These are phyloP conservation scores for Geotrichum aggregatum DNA, from an alignment of 1,139 yeast species.

Conservation along the genomic window DNA sequence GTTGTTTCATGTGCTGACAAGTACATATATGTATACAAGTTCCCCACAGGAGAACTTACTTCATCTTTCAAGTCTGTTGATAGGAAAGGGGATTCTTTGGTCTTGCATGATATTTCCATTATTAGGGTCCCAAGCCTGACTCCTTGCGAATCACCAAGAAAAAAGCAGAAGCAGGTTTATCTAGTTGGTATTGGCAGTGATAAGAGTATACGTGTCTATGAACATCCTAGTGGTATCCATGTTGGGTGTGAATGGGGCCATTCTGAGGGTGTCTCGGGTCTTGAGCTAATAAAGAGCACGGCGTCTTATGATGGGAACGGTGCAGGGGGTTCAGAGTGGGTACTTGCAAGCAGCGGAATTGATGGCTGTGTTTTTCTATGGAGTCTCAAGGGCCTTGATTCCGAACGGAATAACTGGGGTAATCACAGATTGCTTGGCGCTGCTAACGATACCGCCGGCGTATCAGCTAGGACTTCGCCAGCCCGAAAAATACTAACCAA, in stretches of 20 bases:
- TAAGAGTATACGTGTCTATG: conserved; percentile 53
- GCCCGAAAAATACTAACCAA: conserved; percentile 30
- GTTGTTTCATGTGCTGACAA: conserved; percentile 53
- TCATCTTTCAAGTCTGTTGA: conserved; percentile 44
- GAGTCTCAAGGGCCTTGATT: conserved; percentile 20
- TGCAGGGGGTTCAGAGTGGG: conserved; percentile 26
- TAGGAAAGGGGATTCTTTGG: conserved; percentile 30
- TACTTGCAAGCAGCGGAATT: conserved; percentile 31
- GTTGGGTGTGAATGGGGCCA: conserved; percentile 61
- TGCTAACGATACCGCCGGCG: not conserved
- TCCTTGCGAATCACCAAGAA: conserved; percentile 20
- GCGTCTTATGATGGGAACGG: conserved; percentile 14
- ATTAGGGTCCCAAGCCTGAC: conserved; percentile 3
- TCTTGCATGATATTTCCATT: conserved; percentile 28
- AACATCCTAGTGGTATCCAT: conserved; percentile 46
- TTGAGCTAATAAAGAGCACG: conserved; percentile 33
- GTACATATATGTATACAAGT: conserved; percentile 43
- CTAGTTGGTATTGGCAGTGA: conserved; percentile 51
- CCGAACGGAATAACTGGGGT: not conserved
- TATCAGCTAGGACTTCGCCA: conserved; percentile 16
- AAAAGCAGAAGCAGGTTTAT: conserved; percentile 28
- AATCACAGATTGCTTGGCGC: not conserved
- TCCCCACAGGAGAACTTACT: conserved; percentile 39
- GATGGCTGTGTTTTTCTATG: conserved; percentile 35
- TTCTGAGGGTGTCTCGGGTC: conserved; percentile 51